Percentiles rank a stretch among this genome's conserved stretches.
phyloP scores from a whole-genome alignment of 2,329 filamentous ascomycete species.

The Hymenoscyphus salicellus region DNA sequence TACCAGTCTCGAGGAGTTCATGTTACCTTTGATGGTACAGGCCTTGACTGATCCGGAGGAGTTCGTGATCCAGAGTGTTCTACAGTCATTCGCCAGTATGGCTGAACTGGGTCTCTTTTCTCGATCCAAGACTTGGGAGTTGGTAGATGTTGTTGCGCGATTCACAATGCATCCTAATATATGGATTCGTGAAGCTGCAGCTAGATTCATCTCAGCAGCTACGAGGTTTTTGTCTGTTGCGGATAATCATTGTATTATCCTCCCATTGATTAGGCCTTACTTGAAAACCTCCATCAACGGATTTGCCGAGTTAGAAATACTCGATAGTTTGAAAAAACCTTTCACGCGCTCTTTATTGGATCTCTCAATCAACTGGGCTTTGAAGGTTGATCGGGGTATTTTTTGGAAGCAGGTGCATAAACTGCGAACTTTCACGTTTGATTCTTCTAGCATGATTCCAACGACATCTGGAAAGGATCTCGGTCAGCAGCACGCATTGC shows the following conservation, averaged over 20 bases:
- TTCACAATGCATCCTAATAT: conserved; percentile 92
- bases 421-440: conserved; percentile 66
- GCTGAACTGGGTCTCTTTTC: conserved; percentile 85
- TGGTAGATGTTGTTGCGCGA: conserved; percentile 76
- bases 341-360: conserved; percentile 79
- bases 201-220: conserved; percentile 76
- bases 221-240: conserved; percentile 73
- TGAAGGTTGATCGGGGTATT: conserved; percentile 71
- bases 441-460: conserved; percentile 52
- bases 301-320: conserved; percentile 68
- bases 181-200: conserved; percentile 89
- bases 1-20: conserved; percentile 88
- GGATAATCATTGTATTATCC: conserved; percentile 78
- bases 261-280: conserved; percentile 77
- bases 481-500: conserved; percentile 54
- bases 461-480: conserved; percentile 56
- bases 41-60: conserved; percentile 91
- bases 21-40: conserved; percentile 92
- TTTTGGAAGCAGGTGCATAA: conserved; percentile 83
- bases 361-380: conserved; percentile 80
- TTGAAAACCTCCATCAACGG: conserved; percentile 69
- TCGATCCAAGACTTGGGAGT: conserved; percentile 78
- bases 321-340: conserved; percentile 81
- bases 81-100: conserved; percentile 84
- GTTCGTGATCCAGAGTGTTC: conserved; percentile 85